Evolutionary conservation across 169 alveolate genomes (phyloP), one percentile per base, ranked within the genome.

Genomic region (Cystoisospora suis): DNA sequence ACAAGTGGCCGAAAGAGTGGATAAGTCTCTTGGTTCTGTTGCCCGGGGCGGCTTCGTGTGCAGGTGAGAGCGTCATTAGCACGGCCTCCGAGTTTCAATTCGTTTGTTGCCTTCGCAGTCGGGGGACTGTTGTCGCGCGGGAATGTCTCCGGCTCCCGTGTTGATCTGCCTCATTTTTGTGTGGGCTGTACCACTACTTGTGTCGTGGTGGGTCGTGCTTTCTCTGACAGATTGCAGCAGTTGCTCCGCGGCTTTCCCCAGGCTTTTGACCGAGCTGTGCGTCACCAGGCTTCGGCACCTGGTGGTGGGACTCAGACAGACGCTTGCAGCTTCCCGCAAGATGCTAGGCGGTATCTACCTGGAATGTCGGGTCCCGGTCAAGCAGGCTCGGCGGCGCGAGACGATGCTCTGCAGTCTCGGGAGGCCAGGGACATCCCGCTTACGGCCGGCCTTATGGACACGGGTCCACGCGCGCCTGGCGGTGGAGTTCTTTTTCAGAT

Each of bases 161-260:
- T n/a, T n/a, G n/a, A n/a, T n/a, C n/a, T n/a, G n/a, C n/a, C n/a
- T n/a, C n/a, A n/a, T n/a, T n/a, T n/a, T n/a, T 53, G 65, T 53
- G 65, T 23, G 12, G 65, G 12, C 65, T 53, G 65, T 53, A 23
- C 65, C 23, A 12, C 12, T 23, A 23, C 65, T 53, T 12, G 29
- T 53, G 65, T 23, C 65, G 65, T 23, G 29, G 65, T 53, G 65
- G 65, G 65, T n/a, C n/a, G n/a, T n/a, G n/a, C n/a, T n/a, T n/a
- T n/a, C n/a, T n/a, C 75, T 17, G 20, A 38, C 83, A 72, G 83
- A 36, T 34, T 72, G 83, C 83, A 72, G 23, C 83, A 72, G 83
- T 53, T 72, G 9, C 83, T 72, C 20, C 83, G 83, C 38, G 42
- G 83, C 32, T 72, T 72, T 38, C 83, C 83, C 17, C 1, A 2